Evolutionary conservation across 106 monocot species (phyloP).

Genomic region (Platanthera guangdongensis): DNA sequence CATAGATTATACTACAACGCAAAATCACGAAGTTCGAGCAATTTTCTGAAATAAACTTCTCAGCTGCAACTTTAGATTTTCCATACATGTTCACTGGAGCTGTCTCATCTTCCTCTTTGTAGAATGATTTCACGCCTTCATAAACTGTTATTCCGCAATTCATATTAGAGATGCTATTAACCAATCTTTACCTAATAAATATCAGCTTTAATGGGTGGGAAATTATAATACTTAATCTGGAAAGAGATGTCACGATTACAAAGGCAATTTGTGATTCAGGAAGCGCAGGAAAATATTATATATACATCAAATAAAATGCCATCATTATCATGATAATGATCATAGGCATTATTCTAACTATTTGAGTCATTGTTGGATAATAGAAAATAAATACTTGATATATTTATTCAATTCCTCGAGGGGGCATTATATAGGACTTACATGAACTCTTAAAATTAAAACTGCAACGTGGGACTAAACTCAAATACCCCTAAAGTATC

Average conservation of each 20-base stretch:
- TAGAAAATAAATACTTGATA: too few relatives aligned
- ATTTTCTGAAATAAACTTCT: slow-evolving; percentile 50
- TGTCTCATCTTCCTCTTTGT: slow-evolving; percentile 88
- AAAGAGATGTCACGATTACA: not conserved
- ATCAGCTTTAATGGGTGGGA: not conserved
- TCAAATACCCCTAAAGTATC: too few relatives aligned
- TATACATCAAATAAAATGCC: not conserved
- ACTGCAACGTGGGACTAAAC: too few relatives aligned
- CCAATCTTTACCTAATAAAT: not conserved
- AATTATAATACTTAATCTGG: not conserved
- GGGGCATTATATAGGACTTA: too few relatives aligned
- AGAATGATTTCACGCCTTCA: slow-evolving; percentile 86
- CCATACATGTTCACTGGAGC: slow-evolving; percentile 92
- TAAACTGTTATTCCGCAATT: slow-evolving; percentile 51
- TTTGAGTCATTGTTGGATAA: too few relatives aligned
- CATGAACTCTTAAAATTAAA: too few relatives aligned
- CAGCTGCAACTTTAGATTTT: slow-evolving; percentile 86
- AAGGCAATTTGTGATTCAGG: not conserved
- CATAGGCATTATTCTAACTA: too few relatives aligned
- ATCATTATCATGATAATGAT: too few relatives aligned
- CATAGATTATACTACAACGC: slow-evolving; percentile 95
- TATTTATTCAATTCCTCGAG: too few relatives aligned
- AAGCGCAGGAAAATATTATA: not conserved
- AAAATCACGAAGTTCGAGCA: slow-evolving; percentile 74
- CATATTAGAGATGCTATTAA: slow-evolving; percentile 6